Conservation (phyloP, 1,139 yeast species). For the Hemisphaericaspora lyxosophila region DNA sequence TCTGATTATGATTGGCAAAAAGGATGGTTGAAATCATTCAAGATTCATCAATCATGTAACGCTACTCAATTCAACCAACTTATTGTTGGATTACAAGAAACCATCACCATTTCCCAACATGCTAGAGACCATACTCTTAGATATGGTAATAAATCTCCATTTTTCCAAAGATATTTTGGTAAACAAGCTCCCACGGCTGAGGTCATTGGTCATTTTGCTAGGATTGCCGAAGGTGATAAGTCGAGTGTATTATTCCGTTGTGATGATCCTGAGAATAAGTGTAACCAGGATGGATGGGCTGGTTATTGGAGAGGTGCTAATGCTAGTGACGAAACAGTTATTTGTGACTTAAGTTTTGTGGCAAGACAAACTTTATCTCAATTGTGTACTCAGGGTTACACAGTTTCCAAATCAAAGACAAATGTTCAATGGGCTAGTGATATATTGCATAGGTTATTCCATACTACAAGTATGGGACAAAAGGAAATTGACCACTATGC, state of each 20-base stretch:
- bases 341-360: constrained; percentile 22
- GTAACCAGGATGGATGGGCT: constrained; percentile 32
- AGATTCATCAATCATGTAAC: constrained; percentile 23
- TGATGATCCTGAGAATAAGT: constrained; percentile 34
- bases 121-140: constrained; percentile 26
- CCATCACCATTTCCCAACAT: constrained; percentile 21
- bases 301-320: constrained; percentile 38
- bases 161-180: constrained; percentile 29
- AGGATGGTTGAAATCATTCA: constrained; percentile 17
- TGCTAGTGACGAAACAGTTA: constrained; percentile 28
- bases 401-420: constrained; percentile 16
- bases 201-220: constrained; percentile 32
- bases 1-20: constrained; percentile 18
- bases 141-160: constrained; percentile 22
- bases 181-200: constrained; percentile 25
- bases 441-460: constrained; percentile 26
- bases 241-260: constrained; percentile 29
- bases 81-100: constrained; percentile 18
- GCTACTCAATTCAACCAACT: constrained; percentile 21
- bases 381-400: constrained; percentile 22
- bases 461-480: constrained; percentile 20
- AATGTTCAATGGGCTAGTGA: constrained; percentile 19
- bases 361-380: constrained; percentile 19
- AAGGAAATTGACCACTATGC: constrained; percentile 21
- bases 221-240: constrained; percentile 27